phyloP scores from a whole-genome alignment of 73 alveolate species.

The Symbiodinium pilosum region DNA sequence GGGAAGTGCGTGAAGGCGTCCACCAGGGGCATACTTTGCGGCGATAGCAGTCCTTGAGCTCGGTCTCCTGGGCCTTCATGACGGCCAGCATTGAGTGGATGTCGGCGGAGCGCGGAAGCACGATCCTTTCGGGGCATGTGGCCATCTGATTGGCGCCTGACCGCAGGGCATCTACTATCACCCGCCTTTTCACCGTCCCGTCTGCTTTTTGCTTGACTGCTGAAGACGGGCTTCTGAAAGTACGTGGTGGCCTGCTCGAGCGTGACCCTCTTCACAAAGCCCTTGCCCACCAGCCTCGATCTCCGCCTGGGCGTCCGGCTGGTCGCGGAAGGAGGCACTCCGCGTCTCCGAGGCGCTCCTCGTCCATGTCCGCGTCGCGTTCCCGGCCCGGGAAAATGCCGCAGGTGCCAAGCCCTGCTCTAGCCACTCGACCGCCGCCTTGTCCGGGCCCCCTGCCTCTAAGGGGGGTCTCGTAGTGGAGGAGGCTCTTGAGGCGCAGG shows the following conservation, averaged over 20 bases:
- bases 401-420: too few relatives aligned
- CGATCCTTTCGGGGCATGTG: not conserved
- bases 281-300: not conserved
- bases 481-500: not conserved
- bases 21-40: conserved; percentile 3
- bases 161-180: conserved; percentile 31
- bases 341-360: too few relatives aligned
- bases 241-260: not conserved
- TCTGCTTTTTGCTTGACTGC: conserved; percentile 6
- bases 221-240: not conserved
- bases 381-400: too few relatives aligned
- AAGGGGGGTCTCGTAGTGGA: not conserved
- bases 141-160: not conserved
- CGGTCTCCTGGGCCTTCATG: not conserved
- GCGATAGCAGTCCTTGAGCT: not conserved
- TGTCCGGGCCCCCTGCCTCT: not conserved
- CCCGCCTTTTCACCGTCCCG: not conserved
- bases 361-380: too few relatives aligned
- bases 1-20: conserved; percentile 45
- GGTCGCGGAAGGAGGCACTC: too few relatives aligned
- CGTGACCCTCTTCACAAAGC: not conserved
- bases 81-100: not conserved
- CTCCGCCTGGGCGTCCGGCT: too few relatives aligned
- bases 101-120: conserved; percentile 5
- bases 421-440: not conserved